Base-by-base conservation (phyloP, 2,329 filamentous ascomycete species). In the Arthrobotrys conoides region DNA sequence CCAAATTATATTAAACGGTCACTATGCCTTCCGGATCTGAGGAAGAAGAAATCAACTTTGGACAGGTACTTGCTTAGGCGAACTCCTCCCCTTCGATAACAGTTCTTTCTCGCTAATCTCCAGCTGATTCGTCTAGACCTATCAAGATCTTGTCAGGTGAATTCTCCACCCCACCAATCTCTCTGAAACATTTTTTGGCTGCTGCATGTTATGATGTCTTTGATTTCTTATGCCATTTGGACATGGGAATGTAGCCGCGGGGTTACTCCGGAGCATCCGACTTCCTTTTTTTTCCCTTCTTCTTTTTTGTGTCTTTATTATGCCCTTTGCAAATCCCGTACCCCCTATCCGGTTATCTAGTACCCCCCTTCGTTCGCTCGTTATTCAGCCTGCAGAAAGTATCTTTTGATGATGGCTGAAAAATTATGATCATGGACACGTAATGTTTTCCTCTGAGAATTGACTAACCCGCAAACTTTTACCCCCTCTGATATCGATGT, bases 141-240 rank as follows among this genome's bases (percentile, higher is more conserved):
- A 77, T 68, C 73, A 77, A 77, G 73, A 77, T 77, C 73, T 77
- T 59, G 61, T 77, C 73, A 77, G 73, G 73, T 77, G 67, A 77
- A 69, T 67, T 63, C 49, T 33, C 57, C 49, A 33, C 68, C 57
- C 49, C 57, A 48, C 46, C 24, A 30, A 51, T 30, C 27, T 46
- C 36, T 30, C 33, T 61, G 57, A 61, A 44, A 61, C 57, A 61
- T 61, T 33, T 68, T 55, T 20, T 20, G 10, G 18, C 20, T 55
- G 24, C 33, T 51, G 33, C 48, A 33, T 55, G 2, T 55, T 22
- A 44, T 53, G 36, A 44, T 61, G 57, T 61, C 57, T 61, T 20
- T 61, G 57, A 61, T 61, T 61, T 44, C 57, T 44, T 27, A 61
- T 61, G 36, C 57, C 36, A 61, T 44, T 61, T 61, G 57, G 36